phyloP scores from a whole-genome alignment of 2,329 filamentous ascomycete genomes.

The Aspergillus vadensis region DNA sequence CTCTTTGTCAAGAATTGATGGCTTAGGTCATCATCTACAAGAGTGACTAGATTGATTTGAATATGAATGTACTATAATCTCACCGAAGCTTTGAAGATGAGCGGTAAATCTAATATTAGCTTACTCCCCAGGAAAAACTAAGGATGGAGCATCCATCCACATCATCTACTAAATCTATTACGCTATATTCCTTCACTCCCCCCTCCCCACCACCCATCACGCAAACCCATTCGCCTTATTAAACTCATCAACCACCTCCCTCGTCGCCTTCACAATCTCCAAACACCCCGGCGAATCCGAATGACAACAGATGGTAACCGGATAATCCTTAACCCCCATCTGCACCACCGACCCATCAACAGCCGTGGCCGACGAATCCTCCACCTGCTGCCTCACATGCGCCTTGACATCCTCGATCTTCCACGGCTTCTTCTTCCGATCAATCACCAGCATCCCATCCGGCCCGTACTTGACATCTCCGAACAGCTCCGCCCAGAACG shows the following conservation, averaged over 20 bases:
- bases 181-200: no score
- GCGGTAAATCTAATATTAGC: no score
- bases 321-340: constrained; percentile 46
- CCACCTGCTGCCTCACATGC: constrained; percentile 47
- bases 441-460: constrained; percentile 56
- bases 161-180: no score
- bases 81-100: no score
- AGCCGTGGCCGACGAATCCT: constrained; percentile 45
- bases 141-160: no score
- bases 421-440: constrained; percentile 60
- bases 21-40: no score
- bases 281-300: constrained; percentile 51
- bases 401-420: constrained; percentile 42
- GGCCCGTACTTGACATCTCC: constrained; percentile 59
- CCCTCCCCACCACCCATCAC: background rate
- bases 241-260: constrained; percentile 45
- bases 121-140: no score
- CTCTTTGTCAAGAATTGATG: no score
- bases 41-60: no score
- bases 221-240: constrained; percentile 37
- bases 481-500: constrained; percentile 58
- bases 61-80: no score
- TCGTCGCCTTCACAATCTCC: constrained; percentile 46
- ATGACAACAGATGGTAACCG: constrained; percentile 50
- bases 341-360: constrained; percentile 44